Evolutionary conservation across 1,284 basidiomycete genomes (phyloP).

Genomic region (Boletus smithii): DNA sequence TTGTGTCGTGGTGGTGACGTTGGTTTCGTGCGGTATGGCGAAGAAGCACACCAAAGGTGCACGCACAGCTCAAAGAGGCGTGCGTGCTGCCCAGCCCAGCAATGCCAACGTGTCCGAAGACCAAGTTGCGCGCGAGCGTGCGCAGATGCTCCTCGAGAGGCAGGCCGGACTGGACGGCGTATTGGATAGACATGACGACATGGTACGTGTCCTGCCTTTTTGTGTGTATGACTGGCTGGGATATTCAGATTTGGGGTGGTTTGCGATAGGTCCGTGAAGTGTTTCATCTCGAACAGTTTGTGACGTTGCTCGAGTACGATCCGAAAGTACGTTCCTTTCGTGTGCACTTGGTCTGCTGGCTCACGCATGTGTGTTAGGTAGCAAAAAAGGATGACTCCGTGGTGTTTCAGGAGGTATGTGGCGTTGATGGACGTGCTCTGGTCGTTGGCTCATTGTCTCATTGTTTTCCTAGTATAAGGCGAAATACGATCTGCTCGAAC

Average conservation of each 20-base stretch:
- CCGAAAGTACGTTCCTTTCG: constrained; percentile 49
- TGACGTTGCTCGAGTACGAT: constrained; percentile 70
- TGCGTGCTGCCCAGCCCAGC: constrained; percentile 8
- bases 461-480: constrained; percentile 53
- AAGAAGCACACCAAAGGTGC: constrained; percentile 18
- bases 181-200: constrained; percentile 67
- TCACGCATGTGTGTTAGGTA: constrained; percentile 41
- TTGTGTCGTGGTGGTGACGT: constrained; percentile 9
- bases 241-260: background rate
- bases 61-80: background rate
- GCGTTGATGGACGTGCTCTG: background rate
- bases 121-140: constrained; percentile 37
- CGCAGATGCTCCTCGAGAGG: constrained; percentile 51
- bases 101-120: constrained; percentile 21
- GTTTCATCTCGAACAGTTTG: constrained; percentile 82
- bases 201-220: constrained; percentile 47
- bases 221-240: background rate
- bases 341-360: background rate
- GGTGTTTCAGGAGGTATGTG: constrained; percentile 69
- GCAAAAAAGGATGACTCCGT: constrained; percentile 72
- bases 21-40: constrained; percentile 10
- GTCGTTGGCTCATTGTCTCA: background rate
- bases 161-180: constrained; percentile 58
- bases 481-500: constrained; percentile 56
- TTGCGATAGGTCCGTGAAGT: constrained; percentile 66